phyloP scores from a whole-genome alignment of 441 rosid genomes.

The Manihot esculenta region DNA sequence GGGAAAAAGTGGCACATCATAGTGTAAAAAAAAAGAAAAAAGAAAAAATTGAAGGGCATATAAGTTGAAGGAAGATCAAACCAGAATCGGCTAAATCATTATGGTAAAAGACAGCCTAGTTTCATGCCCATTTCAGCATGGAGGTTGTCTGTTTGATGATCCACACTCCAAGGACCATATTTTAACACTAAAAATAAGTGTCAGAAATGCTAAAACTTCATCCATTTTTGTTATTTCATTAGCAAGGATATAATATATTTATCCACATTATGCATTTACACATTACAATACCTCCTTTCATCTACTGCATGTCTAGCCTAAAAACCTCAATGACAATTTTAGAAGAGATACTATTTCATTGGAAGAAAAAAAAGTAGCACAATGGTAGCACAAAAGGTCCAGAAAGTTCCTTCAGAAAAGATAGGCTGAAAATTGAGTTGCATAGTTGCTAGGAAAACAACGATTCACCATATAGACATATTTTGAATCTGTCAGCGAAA shows the following conservation, averaged over 20 bases:
- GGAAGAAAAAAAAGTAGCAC: not conserved
- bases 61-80: too few species aligned
- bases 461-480: not conserved
- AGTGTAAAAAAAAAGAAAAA: too few species aligned
- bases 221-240: not conserved
- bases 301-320: not conserved
- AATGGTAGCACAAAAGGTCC: not conserved
- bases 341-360: not conserved
- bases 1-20: too few species aligned
- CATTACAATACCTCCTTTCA: not conserved
- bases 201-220: not conserved
- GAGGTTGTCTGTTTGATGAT: too few species aligned
- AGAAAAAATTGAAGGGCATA: too few species aligned
- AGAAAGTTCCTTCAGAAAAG: not conserved
- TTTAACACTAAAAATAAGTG: not conserved
- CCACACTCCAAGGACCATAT: too few species aligned
- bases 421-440: not conserved
- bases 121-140: too few species aligned
- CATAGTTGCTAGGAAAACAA: not conserved
- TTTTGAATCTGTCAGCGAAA: not conserved
- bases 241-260: not conserved
- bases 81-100: too few species aligned
- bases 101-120: too few species aligned
- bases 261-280: slow-evolving; percentile 8
- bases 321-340: not conserved